A percentile compares a stretch with the other conserved stretches of the same genome.
Evolutionary conservation across 78 protist genomes (phyloP).

Genomic region (Corallochytrium limacisporum): DNA sequence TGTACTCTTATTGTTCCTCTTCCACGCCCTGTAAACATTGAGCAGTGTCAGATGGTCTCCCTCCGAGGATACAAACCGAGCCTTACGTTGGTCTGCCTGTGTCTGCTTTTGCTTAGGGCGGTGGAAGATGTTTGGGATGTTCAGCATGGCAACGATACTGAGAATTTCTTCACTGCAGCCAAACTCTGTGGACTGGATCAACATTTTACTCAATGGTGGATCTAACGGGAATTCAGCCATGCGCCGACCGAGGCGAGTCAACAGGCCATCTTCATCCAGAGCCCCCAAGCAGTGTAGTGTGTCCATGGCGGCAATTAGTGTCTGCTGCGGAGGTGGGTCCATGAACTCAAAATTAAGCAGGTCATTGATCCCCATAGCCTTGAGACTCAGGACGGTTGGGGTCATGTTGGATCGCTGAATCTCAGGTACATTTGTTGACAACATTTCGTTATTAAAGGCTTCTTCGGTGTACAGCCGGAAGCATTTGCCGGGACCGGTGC

Average conservation of each 20-base stretch:
- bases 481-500: constrained; percentile 98
- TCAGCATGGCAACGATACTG: constrained; percentile 91
- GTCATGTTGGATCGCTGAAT: constrained; percentile 97
- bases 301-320: constrained; percentile 74
- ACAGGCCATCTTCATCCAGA: constrained; percentile 93
- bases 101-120: constrained; percentile 91
- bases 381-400: constrained; percentile 71
- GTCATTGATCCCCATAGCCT: constrained; percentile 88
- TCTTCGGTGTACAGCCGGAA: constrained; percentile 94
- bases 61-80: background rate
- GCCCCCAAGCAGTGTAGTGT: constrained; percentile 77
- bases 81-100: background rate
- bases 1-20: constrained; percentile 49
- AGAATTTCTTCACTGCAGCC: constrained; percentile 92
- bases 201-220: constrained; percentile 84
- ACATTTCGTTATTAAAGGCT: constrained; percentile 91
- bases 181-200: constrained; percentile 66
- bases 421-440: constrained; percentile 85
- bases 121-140: constrained; percentile 80
- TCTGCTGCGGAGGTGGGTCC: constrained; percentile 93
- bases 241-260: constrained; percentile 87
- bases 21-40: constrained; percentile 87
- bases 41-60: constrained; percentile 97
- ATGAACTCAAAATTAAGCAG: constrained; percentile 90
- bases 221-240: constrained; percentile 99